Base-by-base conservation (phyloP, 257 asterid species). In the Capsicum pubescens region DNA sequence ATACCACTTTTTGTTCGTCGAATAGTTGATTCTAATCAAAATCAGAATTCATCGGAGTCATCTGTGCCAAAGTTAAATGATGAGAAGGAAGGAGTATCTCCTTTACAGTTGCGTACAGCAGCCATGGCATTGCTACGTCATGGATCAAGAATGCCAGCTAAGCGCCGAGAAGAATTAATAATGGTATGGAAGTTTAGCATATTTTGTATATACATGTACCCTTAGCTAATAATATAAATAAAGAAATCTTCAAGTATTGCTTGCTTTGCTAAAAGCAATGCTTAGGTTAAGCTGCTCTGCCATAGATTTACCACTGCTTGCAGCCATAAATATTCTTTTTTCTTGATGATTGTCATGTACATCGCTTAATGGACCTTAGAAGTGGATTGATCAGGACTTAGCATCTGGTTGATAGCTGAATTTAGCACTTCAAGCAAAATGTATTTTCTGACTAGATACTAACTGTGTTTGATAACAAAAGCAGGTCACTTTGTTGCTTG, bases 61-160 rank as follows among this genome's bases (percentile, higher is more conserved):
- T 84, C 91, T 85, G 82, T 80, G 84, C 83, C 90, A 55, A 67
- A 56, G 74, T 87, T 6, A 82, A 79, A 87, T 35, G 86, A 86
- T 79, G 93, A 91, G 88, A 95, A 92, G 83, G 86, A 85, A 3
- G 97, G 98, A 58, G 99, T 96, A 67, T 91, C 99, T 83, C 99
- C 99, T 85, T 87, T 93, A 67, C 92, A 92, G 87, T 89, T 96
- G 90, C 99, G 97, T 54, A 90, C 94, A 71, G 97, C 98, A 81
- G 97, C 99, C 80, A 94, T 94, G 98, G 99, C 99, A 56, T 87
- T 96, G 87, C 90, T 93, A 84, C 92, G 95, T 64, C 99, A 94
- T 89, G 98, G 99, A 44, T 84, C 91, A 21, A 90, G 89, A 86
- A 93, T 96, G 98, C 99, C 99, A 72, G 77, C 93, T 21, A 81